Evolutionary conservation across 2,329 filamentous ascomycete genomes (phyloP).

Genomic region (Cordyceps tenuipes): DNA sequence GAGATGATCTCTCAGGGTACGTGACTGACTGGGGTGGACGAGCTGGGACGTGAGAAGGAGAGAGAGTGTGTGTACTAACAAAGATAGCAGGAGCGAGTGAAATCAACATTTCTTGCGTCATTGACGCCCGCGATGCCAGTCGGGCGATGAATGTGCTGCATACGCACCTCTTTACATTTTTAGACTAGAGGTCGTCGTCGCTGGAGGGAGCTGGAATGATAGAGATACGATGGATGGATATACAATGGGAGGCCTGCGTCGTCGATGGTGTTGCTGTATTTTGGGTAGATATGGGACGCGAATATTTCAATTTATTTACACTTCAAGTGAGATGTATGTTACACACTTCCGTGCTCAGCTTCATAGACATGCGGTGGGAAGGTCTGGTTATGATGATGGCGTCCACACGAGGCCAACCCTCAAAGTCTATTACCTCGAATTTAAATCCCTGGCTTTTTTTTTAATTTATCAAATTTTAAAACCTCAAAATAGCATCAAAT

Average conservation of each 20-base stretch:
- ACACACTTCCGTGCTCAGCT: too few relatives aligned
- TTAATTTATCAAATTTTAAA: too few relatives aligned
- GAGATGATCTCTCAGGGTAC: constrained; percentile 99
- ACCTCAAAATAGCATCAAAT: background rate
- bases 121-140: constrained; percentile 82
- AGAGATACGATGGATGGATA: background rate
- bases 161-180: constrained; percentile 92
- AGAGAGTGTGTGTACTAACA: too few relatives aligned
- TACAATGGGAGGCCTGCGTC: background rate
- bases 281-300: background rate
- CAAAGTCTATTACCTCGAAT: too few relatives aligned
- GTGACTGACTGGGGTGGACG: constrained; percentile 15
- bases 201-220: background rate
- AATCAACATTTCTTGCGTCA: constrained; percentile 98
- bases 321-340: too few relatives aligned
- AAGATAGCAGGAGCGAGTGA: constrained; percentile 70
- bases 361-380: too few relatives aligned
- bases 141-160: constrained; percentile 94
- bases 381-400: too few relatives aligned
- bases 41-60: too few relatives aligned
- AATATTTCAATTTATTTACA: background rate
- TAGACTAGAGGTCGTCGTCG: constrained; percentile 50
- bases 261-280: background rate
- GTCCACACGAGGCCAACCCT: too few relatives aligned
- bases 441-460: background rate